Conservation (phyloP, 768 basidiomycete species). For the Podaxis mareebaensis region DNA sequence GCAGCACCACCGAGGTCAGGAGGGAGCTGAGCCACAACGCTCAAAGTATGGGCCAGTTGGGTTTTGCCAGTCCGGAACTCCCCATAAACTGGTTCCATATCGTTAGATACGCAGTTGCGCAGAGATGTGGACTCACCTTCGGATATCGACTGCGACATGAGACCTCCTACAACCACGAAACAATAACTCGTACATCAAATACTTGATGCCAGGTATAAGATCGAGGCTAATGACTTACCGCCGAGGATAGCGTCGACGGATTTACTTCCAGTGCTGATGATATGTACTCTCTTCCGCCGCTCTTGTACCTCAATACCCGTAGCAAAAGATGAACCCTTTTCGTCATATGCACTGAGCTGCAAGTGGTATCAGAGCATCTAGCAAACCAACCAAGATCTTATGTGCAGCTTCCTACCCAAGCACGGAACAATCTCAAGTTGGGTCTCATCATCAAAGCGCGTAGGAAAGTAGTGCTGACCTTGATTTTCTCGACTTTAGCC, state of each 20-base stretch:
- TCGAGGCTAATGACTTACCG: slow-evolving; percentile 43
- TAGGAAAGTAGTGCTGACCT: slow-evolving; percentile 31
- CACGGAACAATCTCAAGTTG: background rate
- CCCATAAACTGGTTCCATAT: slow-evolving; percentile 69
- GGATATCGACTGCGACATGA: slow-evolving; percentile 91
- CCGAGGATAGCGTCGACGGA: slow-evolving; percentile 86
- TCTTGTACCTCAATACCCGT: slow-evolving; percentile 93
- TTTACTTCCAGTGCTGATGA: slow-evolving; percentile 94
- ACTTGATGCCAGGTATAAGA: background rate
- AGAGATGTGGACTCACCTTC: slow-evolving; percentile 55
- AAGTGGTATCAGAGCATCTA: background rate
- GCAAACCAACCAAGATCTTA: slow-evolving; percentile 67
- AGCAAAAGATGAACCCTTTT: slow-evolving; percentile 85
- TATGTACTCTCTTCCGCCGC: slow-evolving; percentile 73
- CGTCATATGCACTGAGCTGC: slow-evolving; percentile 2
- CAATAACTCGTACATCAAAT: background rate
- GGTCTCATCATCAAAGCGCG: slow-evolving; percentile 31
- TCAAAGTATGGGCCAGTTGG: slow-evolving; percentile 94
- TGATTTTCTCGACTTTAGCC: slow-evolving; percentile 97
- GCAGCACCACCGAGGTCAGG: slow-evolving; percentile 87
- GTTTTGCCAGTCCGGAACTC: slow-evolving; percentile 97
- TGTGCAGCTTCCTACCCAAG: slow-evolving; percentile 82
- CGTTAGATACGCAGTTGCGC: slow-evolving; percentile 3
- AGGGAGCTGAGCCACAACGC: slow-evolving; percentile 87
- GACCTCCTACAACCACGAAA: slow-evolving; percentile 55